Conservation (phyloP, 2,329 filamentous ascomycete genomes). For the Paecilomyces fulvus region DNA sequence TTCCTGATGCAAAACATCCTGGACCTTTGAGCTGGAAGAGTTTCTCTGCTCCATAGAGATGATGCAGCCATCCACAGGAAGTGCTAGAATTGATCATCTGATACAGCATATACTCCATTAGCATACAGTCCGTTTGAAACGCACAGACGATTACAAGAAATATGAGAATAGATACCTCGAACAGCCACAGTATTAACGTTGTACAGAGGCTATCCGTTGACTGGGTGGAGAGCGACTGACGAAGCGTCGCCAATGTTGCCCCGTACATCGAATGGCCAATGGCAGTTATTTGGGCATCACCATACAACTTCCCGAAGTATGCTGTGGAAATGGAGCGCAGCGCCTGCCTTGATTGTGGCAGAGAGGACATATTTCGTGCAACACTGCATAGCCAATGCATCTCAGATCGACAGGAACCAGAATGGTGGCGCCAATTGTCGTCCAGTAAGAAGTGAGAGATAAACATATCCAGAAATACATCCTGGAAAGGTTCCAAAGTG, state of each 20-base stretch:
- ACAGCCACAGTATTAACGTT: not conserved
- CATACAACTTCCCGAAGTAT: not conserved
- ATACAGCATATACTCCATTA: not conserved
- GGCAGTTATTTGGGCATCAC: not conserved
- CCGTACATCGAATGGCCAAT: not conserved
- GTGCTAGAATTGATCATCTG: conserved; percentile 1
- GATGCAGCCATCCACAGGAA: not conserved
- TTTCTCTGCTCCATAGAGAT: not conserved
- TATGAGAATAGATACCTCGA: not conserved
- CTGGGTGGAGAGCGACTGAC: not conserved
- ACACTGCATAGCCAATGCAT: not conserved
- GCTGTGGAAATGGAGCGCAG: not conserved
- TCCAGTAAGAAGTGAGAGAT: not conserved
- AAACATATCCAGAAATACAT: not conserved
- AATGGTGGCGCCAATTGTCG: not conserved
- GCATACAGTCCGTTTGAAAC: not conserved
- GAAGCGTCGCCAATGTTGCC: not conserved
- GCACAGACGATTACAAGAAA: not conserved
- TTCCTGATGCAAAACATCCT: not conserved
- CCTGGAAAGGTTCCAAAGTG: not conserved
- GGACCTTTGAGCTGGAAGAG: not conserved
- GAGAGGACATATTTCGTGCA: not conserved
- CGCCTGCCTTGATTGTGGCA: not conserved
- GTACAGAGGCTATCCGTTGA: conserved; percentile 1
- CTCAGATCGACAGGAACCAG: not conserved